A percentile compares a stretch with the other conserved stretches of the same genome.
These are phyloP conservation scores for Atkinsonella hypoxylon DNA, from an alignment of 2,329 filamentous ascomycete species.

Conservation along the genomic window DNA sequence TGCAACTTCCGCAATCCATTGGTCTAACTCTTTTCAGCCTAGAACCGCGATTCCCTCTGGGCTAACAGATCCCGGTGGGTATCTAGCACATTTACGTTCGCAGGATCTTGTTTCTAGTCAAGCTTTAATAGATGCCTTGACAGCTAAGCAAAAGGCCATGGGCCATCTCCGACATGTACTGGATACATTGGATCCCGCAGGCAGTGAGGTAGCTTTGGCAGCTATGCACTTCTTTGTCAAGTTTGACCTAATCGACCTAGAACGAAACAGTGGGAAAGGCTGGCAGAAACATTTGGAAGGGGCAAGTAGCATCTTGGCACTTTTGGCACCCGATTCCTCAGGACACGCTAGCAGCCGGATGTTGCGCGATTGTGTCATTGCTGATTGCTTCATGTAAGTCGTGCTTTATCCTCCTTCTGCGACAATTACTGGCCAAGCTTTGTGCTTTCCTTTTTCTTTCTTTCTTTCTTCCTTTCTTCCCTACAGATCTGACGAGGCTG, in stretches of 20 bases:
- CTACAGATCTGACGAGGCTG: neutral
- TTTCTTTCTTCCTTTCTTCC: neutral
- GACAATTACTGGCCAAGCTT: no score
- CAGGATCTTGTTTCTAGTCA: conserved; percentile 25
- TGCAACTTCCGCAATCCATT: conserved; percentile 37
- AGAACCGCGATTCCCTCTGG: conserved; percentile 19
- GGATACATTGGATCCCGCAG: conserved; percentile 25
- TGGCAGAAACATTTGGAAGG: conserved; percentile 36
- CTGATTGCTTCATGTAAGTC: conserved; percentile 35
- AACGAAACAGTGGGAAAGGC: conserved; percentile 27
- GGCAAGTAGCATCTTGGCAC: conserved; percentile 29
- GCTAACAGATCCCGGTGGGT: conserved; percentile 23
- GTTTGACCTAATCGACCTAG: conserved; percentile 37
- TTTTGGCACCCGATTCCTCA: conserved; percentile 19
- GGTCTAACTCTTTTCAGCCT: conserved; percentile 30
- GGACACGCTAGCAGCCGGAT: conserved; percentile 20
- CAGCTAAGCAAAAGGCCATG: conserved; percentile 35
- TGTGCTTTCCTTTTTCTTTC: neutral
- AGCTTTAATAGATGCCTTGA: conserved; percentile 33
- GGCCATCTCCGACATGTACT: conserved; percentile 28
- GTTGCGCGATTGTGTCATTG: conserved; percentile 33
- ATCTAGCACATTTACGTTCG: conserved; percentile 24
- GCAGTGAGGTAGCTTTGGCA: conserved; percentile 34
- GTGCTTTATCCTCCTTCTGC: neutral
- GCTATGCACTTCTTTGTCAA: conserved; percentile 40